Conservation (phyloP, 2,329 filamentous ascomycete genomes). For the Endoconidiophora polonica region DNA sequence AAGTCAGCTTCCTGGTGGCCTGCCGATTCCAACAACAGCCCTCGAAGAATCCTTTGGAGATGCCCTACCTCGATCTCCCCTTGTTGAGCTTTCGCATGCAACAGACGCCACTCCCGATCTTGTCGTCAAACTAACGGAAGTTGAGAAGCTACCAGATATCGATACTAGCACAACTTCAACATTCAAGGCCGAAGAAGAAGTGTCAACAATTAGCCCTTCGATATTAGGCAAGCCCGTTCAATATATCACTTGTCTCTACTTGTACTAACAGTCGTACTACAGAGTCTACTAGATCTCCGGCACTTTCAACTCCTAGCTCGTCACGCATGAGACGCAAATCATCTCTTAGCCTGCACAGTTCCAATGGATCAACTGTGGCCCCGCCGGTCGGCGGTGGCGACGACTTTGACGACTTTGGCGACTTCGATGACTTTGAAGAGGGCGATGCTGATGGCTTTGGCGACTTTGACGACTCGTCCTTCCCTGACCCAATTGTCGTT, state of each 20-base stretch:
- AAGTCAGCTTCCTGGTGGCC: slow-evolving; percentile 1
- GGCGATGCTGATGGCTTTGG: slow-evolving; percentile 41
- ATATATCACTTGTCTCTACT: neutral
- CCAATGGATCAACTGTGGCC: slow-evolving; percentile 13
- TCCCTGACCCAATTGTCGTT: slow-evolving; percentile 37
- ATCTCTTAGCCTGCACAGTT: slow-evolving; percentile 6
- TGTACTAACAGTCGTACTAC: neutral
- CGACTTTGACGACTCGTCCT: slow-evolving; percentile 53
- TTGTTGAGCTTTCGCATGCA: slow-evolving; percentile 29
- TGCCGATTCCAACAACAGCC: slow-evolving; percentile 31
- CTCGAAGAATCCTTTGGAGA: slow-evolving; percentile 34
- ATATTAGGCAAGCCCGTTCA: neutral
- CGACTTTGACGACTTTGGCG: slow-evolving; percentile 43
- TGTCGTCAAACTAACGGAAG: slow-evolving; percentile 30
- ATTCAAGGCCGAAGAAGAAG: neutral
- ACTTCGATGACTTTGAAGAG: slow-evolving; percentile 48
- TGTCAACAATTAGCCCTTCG: neutral
- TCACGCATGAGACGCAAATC: slow-evolving; percentile 4
- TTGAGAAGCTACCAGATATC: slow-evolving; percentile 16
- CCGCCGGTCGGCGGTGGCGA: slow-evolving; percentile 12
- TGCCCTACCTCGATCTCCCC: slow-evolving; percentile 27
- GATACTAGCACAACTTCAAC: neutral
- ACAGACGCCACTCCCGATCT: slow-evolving; percentile 38
- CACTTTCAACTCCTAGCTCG: slow-evolving; percentile 15
- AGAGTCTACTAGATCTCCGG: slow-evolving; percentile 9